Evolutionary conservation across 73 alveolate genomes (phyloP).

Genomic region (Durusdinium trenchii): DNA sequence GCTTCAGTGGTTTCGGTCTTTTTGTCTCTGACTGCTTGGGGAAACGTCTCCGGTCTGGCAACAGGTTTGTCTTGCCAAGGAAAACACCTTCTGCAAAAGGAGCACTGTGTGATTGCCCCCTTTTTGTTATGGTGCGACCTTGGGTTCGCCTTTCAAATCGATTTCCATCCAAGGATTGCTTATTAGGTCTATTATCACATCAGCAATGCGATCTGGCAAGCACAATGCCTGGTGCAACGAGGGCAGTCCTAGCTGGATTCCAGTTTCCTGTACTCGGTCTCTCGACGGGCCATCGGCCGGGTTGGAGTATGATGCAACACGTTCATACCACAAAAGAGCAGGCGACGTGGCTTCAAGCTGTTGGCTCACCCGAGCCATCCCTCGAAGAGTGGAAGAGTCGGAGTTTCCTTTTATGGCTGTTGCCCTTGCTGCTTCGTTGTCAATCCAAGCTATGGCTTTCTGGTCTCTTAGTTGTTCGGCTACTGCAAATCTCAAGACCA

Average conservation of each 20-base stretch:
- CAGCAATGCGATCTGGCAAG: no score
- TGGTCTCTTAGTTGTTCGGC: not conserved
- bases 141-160: no score
- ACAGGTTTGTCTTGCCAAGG: no score
- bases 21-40: no score
- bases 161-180: no score
- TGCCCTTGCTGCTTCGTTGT: not conserved
- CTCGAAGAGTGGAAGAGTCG: not conserved
- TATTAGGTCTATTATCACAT: no score
- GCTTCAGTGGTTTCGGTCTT: no score
- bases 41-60: no score
- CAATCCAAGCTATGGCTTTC: not conserved
- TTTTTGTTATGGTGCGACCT: no score
- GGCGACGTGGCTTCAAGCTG: not conserved
- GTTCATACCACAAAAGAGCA: not conserved
- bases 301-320: not conserved
- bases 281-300: not conserved
- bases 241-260: not conserved
- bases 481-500: not conserved
- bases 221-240: not conserved
- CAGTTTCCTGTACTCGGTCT: not conserved
- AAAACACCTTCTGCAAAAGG: no score
- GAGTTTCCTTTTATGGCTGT: not conserved
- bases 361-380: not conserved
- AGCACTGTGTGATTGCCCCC: no score